Percentiles rank a stretch among this genome's conserved stretches.
Evolutionary conservation across 306 rosid species (phyloP).

Genomic region (Styphnolobium japonicum): DNA sequence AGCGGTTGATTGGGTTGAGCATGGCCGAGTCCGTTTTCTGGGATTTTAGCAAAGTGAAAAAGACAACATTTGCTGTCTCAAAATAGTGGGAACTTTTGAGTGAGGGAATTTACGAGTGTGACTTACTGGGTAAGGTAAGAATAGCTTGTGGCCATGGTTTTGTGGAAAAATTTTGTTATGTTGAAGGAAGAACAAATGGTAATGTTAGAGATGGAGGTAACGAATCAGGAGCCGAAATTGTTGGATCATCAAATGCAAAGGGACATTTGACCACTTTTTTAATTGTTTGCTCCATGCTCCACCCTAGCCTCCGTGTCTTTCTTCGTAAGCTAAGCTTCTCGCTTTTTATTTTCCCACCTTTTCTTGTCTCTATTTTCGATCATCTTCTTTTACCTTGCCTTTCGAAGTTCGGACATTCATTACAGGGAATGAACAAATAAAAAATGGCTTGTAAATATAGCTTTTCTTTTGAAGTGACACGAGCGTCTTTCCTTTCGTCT

Average conservation of each 20-base stretch:
- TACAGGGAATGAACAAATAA: not conserved
- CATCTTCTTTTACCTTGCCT: not conserved
- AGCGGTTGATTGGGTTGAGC: conserved; percentile 33
- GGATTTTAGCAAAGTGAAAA: conserved; percentile 11
- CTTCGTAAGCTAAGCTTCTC: conserved; percentile 26
- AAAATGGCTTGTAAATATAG: not conserved
- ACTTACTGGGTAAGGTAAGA: conserved; percentile 58
- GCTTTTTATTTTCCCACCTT: conserved; percentile 1
- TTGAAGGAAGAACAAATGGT: conserved; percentile 37
- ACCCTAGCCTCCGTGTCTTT: conserved; percentile 15
- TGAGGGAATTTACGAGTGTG: conserved; percentile 28
- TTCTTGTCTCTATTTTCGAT: not conserved
- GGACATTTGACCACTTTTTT: conserved; percentile 41
- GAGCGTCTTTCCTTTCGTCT: not conserved
- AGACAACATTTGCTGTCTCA: conserved; percentile 28
- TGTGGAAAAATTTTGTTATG: conserved; percentile 23
- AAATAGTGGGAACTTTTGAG: conserved; percentile 31
- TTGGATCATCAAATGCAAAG: conserved; percentile 32
- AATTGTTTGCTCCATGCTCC: not conserved
- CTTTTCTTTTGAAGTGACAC: conserved; percentile 9
- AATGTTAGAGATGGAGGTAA: conserved; percentile 51
- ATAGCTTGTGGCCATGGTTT: conserved; percentile 73
- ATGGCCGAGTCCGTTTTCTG: conserved; percentile 30
- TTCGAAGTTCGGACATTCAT: not conserved
- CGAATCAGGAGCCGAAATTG: conserved; percentile 65